Conservation (phyloP, 2,329 filamentous ascomycete species). For the Cytospora chrysosperma region DNA sequence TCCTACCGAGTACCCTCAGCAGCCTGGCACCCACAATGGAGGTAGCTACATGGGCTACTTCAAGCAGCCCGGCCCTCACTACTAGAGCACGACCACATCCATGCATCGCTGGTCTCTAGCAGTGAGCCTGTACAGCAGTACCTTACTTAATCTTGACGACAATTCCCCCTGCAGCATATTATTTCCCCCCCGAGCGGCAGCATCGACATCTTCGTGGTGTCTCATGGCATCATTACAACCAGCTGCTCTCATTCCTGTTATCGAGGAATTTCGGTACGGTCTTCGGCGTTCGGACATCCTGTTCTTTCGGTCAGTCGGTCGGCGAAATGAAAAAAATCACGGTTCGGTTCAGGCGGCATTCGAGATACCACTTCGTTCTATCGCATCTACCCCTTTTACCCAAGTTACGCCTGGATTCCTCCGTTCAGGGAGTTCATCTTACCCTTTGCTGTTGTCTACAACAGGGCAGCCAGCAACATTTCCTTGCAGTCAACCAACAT, state of each 20-base stretch:
- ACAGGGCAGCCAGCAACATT: not conserved
- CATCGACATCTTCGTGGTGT: not conserved
- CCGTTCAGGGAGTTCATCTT: not conserved
- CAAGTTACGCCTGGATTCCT: not conserved
- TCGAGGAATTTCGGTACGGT: not conserved
- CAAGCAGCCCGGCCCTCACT: slow-evolving; percentile 6
- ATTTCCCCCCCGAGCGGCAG: not conserved
- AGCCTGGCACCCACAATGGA: not conserved
- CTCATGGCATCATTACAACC: not conserved
- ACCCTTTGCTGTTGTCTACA: not conserved
- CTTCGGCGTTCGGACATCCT: not conserved
- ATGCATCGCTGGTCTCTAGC: not conserved
- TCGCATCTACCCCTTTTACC: not conserved
- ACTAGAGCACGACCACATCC: not conserved
- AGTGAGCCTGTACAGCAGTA: not conserved
- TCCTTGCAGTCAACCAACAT: not conserved
- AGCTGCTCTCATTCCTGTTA: not conserved
- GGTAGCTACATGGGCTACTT: not conserved
- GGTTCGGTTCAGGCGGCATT: not conserved
- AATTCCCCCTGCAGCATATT: not conserved
- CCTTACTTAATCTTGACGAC: not conserved
- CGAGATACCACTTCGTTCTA: not conserved
- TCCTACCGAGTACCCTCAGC: not conserved
- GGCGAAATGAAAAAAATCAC: not conserved
- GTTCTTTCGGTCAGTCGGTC: not conserved